Percentiles rank a stretch among this genome's conserved stretches.
phyloP scores from a whole-genome alignment of 2,329 filamentous ascomycete genomes.

The Penicillium sp. region DNA sequence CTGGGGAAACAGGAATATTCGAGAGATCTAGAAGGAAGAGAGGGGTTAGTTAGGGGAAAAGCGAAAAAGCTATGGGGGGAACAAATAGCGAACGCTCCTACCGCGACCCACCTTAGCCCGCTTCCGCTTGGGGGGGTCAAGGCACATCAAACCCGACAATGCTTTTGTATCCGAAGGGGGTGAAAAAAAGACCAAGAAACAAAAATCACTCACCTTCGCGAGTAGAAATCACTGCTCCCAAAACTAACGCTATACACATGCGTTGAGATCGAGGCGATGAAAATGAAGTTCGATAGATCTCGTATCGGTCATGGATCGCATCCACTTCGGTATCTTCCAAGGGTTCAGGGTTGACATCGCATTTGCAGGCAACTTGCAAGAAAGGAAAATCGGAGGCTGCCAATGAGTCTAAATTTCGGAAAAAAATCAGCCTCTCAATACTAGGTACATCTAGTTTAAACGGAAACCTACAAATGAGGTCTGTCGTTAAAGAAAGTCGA shows the following conservation, averaged over 20 bases:
- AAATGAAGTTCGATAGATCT: conserved; percentile 70
- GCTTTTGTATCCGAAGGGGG: not conserved
- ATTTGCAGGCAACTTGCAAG: conserved; percentile 84
- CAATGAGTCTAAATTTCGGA: conserved; percentile 60
- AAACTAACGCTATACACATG: conserved; percentile 71
- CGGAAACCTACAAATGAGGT: conserved; percentile 69
- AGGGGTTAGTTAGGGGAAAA: conserved; percentile 7
- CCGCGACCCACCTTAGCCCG: conserved; percentile 30
- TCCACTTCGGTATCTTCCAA: conserved; percentile 66
- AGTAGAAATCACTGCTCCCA: conserved; percentile 67
- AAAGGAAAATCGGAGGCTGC: conserved; percentile 71
- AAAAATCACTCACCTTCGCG: conserved; percentile 61
- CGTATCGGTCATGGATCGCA: conserved; percentile 67
- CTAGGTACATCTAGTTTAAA: not conserved
- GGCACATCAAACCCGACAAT: conserved; percentile 13
- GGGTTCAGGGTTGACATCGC: conserved; percentile 64
- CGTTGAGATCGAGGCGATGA: conserved; percentile 70
- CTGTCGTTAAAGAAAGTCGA: conserved; percentile 70
- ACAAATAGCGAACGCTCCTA: conserved; percentile 30
- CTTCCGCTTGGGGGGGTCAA: conserved; percentile 16
- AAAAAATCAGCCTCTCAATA: not conserved
- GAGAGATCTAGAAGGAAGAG: not conserved
- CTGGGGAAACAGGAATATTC: conserved; percentile 27
- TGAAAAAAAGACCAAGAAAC: not conserved
- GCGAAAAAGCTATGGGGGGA: conserved; percentile 12